phyloP scores from a whole-genome alignment of 352 stramenopile genomes.

The Pythium rhizo-oryzae region DNA sequence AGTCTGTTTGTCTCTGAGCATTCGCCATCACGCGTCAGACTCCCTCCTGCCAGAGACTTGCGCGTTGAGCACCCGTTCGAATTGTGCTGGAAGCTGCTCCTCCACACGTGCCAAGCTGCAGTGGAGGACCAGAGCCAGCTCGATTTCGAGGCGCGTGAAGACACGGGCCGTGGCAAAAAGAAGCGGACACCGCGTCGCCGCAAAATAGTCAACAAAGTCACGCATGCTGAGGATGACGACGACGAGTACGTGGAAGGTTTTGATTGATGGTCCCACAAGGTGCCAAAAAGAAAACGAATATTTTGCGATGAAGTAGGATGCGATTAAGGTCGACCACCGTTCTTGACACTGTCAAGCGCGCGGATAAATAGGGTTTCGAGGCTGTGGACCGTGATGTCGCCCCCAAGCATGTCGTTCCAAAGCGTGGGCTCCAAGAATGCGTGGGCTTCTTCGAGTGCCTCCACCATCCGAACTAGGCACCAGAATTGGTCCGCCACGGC shows the following conservation, averaged over 20 bases:
- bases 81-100: constrained; percentile 62
- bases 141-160: constrained; percentile 57
- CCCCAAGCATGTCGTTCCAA: constrained; percentile 35
- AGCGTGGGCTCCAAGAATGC: constrained; percentile 48
- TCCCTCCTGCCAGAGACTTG: constrained; percentile 36
- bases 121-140: constrained; percentile 72
- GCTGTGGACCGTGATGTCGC: constrained; percentile 44
- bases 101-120: constrained; percentile 50
- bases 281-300: neutral
- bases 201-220: constrained; percentile 34
- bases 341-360: constrained; percentile 50
- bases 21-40: constrained; percentile 16
- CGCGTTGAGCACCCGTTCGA: constrained; percentile 35
- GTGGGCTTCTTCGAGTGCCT: constrained; percentile 58
- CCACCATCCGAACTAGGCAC: constrained; percentile 63
- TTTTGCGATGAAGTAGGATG: neutral
- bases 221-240: constrained; percentile 38
- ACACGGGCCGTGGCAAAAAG: constrained; percentile 30
- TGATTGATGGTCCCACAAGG: constrained; percentile 8
- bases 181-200: constrained; percentile 41
- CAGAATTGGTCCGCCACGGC: constrained; percentile 65
- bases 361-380: constrained; percentile 72
- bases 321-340: constrained; percentile 1
- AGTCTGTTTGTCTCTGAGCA: constrained; percentile 27
- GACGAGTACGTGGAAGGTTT: constrained; percentile 42